Percentiles rank a stretch among this genome's conserved stretches.
Conservation (phyloP, 805 yeast species). For the Ogataea chonburiensis region DNA sequence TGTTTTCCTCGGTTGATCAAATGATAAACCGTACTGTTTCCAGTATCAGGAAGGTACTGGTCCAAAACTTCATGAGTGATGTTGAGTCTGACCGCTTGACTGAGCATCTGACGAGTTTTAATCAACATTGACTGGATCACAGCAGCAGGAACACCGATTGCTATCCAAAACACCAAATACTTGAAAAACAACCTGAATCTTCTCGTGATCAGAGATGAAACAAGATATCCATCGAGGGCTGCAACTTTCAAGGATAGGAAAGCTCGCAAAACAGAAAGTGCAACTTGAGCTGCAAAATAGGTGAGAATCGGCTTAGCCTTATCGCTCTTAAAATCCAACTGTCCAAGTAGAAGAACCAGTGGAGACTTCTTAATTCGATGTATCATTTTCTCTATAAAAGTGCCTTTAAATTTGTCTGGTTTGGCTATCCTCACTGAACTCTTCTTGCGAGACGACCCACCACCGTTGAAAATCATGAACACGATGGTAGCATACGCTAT, state of each 20-base stretch:
- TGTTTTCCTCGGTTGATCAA: conserved; percentile 47
- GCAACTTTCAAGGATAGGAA: conserved; percentile 79
- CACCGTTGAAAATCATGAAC: conserved; percentile 29
- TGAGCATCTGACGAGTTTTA: conserved; percentile 56
- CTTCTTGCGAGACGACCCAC: conserved; percentile 19
- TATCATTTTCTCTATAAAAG: conserved; percentile 2
- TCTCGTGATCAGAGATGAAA: conserved; percentile 75
- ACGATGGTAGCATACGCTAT: conserved; percentile 25
- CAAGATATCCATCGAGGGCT: conserved; percentile 79
- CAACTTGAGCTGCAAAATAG: conserved; percentile 50
- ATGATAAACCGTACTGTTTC: conserved; percentile 71
- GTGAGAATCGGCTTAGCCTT: conserved; percentile 14
- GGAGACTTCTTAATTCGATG: conserved; percentile 18
- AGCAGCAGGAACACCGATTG: conserved; percentile 83
- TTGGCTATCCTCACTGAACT: background rate
- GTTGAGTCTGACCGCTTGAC: conserved; percentile 58
- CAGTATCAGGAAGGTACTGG: conserved; percentile 67
- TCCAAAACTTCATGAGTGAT: conserved; percentile 64
- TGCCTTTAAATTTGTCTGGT: conserved; percentile 1
- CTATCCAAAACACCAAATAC: conserved; percentile 73
- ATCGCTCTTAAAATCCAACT: conserved; percentile 16
- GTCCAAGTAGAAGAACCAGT: conserved; percentile 17
- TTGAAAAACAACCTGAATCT: conserved; percentile 61
- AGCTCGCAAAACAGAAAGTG: conserved; percentile 65
- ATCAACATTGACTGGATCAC: conserved; percentile 68